Evolutionary conservation across 495 filamentous ascomycete species (phyloP).

Genomic region (Polyplosphaeria fusca): DNA sequence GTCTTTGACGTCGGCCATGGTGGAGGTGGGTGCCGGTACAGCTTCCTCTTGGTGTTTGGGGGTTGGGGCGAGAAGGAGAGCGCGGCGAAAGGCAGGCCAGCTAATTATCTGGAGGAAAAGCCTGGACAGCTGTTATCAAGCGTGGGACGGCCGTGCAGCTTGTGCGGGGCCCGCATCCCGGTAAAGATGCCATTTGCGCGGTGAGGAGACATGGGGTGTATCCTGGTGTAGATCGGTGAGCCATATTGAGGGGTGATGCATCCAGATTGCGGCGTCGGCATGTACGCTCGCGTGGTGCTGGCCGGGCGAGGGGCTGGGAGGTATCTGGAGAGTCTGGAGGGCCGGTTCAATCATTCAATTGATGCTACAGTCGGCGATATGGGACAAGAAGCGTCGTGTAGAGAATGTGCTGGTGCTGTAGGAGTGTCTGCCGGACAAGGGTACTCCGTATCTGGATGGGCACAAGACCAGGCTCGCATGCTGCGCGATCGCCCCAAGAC

Average conservation of each 20-base stretch:
- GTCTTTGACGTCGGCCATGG: conserved; percentile 6
- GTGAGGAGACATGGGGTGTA: conserved; percentile 2
- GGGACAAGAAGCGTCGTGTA: background rate
- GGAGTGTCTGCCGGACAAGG: background rate
- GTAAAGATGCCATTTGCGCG: conserved; percentile 6
- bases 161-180: conserved; percentile 13
- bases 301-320: no score
- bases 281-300: background rate
- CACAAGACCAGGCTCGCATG: background rate
- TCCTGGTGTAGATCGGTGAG: conserved; percentile 3
- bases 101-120: background rate
- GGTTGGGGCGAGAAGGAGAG: background rate
- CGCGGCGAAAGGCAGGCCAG: background rate
- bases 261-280: background rate
- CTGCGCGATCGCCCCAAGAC: background rate
- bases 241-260: background rate
- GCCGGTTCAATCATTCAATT: background rate
- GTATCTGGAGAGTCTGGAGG: no score
- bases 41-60: background rate
- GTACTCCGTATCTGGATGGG: no score
- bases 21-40: background rate
- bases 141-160: background rate
- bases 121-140: conserved; percentile 9
- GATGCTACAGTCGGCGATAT: background rate
- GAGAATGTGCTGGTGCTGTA: background rate